These are phyloP conservation scores for Avena atlantica DNA, from an alignment of 176 grass and related monocot species.

Conservation along the genomic window DNA sequence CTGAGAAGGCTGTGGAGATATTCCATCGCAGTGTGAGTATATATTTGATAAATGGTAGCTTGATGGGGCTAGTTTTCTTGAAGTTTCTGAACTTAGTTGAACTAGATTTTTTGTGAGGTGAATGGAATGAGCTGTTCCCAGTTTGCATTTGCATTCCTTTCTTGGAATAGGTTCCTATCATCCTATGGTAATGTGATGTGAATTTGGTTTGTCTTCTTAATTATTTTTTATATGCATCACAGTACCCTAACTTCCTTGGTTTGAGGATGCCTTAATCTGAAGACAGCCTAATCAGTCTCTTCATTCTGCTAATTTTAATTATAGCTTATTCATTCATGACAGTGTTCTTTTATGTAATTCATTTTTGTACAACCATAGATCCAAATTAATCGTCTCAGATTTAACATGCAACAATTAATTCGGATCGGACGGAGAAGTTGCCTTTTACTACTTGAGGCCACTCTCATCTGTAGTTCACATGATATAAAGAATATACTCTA, in stretches of 20 bases:
- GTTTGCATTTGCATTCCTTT: slow-evolving; percentile 19
- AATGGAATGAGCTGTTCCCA: slow-evolving; percentile 14
- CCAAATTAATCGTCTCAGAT: no score
- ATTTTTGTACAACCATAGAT: no score
- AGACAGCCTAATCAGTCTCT: background rate
- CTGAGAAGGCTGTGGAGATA: slow-evolving; percentile 80
- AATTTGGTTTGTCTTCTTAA: background rate
- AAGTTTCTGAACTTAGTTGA: background rate
- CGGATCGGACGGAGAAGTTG: no score
- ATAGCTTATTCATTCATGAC: background rate
- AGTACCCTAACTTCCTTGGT: background rate
- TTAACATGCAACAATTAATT: no score
- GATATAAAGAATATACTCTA: background rate
- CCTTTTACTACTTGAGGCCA: background rate
- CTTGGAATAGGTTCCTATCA: background rate
- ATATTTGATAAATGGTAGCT: background rate
- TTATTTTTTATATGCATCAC: background rate
- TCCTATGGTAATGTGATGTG: background rate
- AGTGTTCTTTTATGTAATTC: no score
- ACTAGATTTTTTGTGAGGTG: background rate
- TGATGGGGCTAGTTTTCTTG: slow-evolving; percentile 6
- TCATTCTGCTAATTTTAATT: background rate
- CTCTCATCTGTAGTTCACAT: background rate
- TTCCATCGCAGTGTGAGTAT: slow-evolving; percentile 75
- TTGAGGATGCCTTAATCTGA: background rate